A percentile compares a stretch with the other conserved stretches of the same genome.
phyloP scores from a whole-genome alignment of 441 rosid genomes.

The Biscutella laevigata region DNA sequence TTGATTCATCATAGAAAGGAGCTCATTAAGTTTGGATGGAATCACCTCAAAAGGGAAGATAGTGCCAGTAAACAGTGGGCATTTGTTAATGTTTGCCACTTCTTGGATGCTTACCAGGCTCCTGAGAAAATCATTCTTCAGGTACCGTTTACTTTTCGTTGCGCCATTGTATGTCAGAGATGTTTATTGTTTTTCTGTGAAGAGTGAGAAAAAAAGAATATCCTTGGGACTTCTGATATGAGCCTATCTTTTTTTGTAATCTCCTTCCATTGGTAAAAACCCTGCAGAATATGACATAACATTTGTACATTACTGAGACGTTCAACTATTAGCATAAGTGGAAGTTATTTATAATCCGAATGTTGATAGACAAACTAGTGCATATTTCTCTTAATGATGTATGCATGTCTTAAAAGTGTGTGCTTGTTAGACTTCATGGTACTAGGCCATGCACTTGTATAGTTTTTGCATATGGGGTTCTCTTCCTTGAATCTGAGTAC shows the following conservation, averaged over 20 bases:
- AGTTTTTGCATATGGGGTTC: background rate
- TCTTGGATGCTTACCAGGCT: constrained; percentile 98
- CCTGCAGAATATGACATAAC: background rate
- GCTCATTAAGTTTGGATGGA: constrained; percentile 99
- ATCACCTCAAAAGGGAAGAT: constrained; percentile 99
- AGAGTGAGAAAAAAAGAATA: background rate
- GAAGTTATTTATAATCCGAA: background rate
- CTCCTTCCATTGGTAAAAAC: background rate
- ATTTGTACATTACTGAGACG: constrained; percentile 1
- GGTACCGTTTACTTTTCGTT: constrained; percentile 35
- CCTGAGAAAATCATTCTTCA: constrained; percentile 99
- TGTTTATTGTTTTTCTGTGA: constrained; percentile 1
- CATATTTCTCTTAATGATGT: constrained; percentile 4
- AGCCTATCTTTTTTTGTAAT: constrained; percentile 2
- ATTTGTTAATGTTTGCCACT: constrained; percentile 98
- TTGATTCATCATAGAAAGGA: constrained; percentile 97
- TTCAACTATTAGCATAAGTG: constrained; percentile 1
- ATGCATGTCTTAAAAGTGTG: background rate
- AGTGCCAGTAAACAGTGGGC: constrained; percentile 99
- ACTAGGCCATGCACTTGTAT: constrained; percentile 5
- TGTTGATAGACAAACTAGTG: constrained; percentile 10
- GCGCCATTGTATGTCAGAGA: background rate
- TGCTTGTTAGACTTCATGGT: constrained; percentile 15
- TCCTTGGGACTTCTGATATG: constrained; percentile 1
- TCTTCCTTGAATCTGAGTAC: constrained; percentile 8